Base-by-base conservation (phyloP, 441 rosid genomes). In the Hura crepitans region DNA sequence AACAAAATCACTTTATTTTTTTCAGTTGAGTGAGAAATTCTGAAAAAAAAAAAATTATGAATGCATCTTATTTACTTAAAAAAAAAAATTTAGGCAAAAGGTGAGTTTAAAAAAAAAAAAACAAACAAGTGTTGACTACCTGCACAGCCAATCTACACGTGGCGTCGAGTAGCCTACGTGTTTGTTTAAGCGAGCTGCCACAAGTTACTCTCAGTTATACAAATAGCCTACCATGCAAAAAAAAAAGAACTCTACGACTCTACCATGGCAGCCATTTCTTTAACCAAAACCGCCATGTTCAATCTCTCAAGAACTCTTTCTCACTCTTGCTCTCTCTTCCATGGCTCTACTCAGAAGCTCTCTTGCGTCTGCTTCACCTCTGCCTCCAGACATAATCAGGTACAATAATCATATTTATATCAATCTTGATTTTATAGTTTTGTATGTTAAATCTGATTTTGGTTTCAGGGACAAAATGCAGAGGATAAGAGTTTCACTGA, bases 321-420 rank as follows among this genome's bases (percentile, higher is more conserved):
- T 37, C 75, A 5, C 20, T 33, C 82, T 25, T 73, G 80, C 22
- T 69, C 77, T 12, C 58, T 74, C 30, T 47, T 84, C 18, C 68
- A 74, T 35, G 31, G 69, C 27, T 73, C 79, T 15, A 15, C 82
- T n/a, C 49, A 55, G 49, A 84, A 68, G 72, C 71, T 82, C 55
- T 81, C 89, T 3, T 81, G 87, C 27, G 81, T 88, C 59, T 84
- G 78, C 78, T 88, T 88, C 76, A 18, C 70, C 60, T 76, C 87
- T 67, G 84, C 91, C 30, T 81, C 87, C 72, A 83, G 77, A 58
- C 69, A 73, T 25, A 71, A 72, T 56, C 61, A 73, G 81, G 84
- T 79, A 76, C 7, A 5, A 12, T 56, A 4, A 22, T 1, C 20
- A 6, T 18, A 64, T 28, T 65, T 17, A 22, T 9, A 45, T 18